Evolutionary conservation across 1,284 basidiomycete genomes (phyloP), one percentile per base, ranked within the genome.

Genomic region (Leccinum solheimii): DNA sequence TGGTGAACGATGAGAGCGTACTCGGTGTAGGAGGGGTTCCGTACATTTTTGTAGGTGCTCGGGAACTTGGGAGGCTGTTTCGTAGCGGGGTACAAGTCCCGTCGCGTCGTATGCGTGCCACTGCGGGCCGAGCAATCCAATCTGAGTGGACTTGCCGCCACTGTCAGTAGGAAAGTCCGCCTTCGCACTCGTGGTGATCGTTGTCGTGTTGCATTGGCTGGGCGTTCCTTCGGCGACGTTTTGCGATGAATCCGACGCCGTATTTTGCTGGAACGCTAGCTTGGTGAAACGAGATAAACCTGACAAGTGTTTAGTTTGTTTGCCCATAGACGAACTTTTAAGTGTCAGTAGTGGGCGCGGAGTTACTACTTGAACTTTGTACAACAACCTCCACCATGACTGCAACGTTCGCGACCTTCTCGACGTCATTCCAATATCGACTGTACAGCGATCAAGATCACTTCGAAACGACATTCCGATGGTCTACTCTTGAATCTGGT

Each of bases 1-100:
- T 59, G 30, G 55, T 54, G 51, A 30, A 57, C 11, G 14, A 57
- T 48, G 48, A 57, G 49, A 32, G 16, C 26, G 21, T 48, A 23
- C 7, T 13, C n/a, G 32, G 27, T 13, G 19, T 23, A 56, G 3
- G 2, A 55, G 27, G 8, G 5, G 13, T 13, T 27, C 79, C 90
- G 68, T 69, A 95, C 94, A 96, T 80, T 96, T 96, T 68, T 83
- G 80, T 8, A 96, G 80, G 66, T 91, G 83, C 13, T 81, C 76
- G 1, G 94, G 94, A 6, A 95, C 91, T 62, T 94, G 78, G 0
- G 82, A 78, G 6, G 79, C 74, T 16, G 85, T 71, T 10, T 78
- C 83, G 69, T 91, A 95, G 67, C 86, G 83, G 6, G 86, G 84
- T 2, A 92, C 91, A 1, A 93, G 80, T 1, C 83, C 83, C 0